phyloP scores from a whole-genome alignment of 331 rosid species.

The Phaseolus coccineus region DNA sequence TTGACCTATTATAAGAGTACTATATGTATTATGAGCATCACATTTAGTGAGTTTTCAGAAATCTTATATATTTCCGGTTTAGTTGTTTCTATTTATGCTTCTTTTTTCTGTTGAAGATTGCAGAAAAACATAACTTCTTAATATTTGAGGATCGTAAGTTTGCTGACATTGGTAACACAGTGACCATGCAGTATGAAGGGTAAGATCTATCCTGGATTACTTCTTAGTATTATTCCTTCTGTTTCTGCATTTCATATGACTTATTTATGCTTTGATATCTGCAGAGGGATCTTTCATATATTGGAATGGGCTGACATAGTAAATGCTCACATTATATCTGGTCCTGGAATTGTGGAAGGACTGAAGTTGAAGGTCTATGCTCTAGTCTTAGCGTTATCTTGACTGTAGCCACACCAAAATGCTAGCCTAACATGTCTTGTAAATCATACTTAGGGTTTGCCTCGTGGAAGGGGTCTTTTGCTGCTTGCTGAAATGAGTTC shows the following conservation, averaged over 20 bases:
- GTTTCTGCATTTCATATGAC: constrained; percentile 31
- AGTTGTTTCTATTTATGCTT: constrained; percentile 25
- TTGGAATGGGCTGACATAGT: constrained; percentile 96
- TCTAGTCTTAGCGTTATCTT: constrained; percentile 27
- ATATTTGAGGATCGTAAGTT: constrained; percentile 94
- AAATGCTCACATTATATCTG: constrained; percentile 91
- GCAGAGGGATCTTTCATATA: constrained; percentile 87
- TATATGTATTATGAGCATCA: constrained; percentile 10
- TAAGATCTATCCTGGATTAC: constrained; percentile 44
- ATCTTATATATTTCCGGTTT: constrained; percentile 9
- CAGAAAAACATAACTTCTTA: constrained; percentile 82
- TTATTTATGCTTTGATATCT: constrained; percentile 38
- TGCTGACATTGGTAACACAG: constrained; percentile 94
- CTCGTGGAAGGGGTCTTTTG: constrained; percentile 77
- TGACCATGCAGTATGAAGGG: constrained; percentile 97
- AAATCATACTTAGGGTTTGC: constrained; percentile 69
- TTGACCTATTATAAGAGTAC: constrained; percentile 26
- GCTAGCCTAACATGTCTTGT: constrained; percentile 23
- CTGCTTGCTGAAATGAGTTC: constrained; percentile 98
- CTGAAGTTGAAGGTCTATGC: constrained; percentile 76
- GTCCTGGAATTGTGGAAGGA: constrained; percentile 92
- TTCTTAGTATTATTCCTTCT: constrained; percentile 27
- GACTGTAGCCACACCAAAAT: constrained; percentile 12
- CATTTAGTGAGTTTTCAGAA: background rate
- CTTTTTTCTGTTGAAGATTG: constrained; percentile 64